Percentiles rank a stretch among this genome's conserved stretches.
phyloP scores from a whole-genome alignment of 345 rosid species.

The Citrus mangshanensis region DNA sequence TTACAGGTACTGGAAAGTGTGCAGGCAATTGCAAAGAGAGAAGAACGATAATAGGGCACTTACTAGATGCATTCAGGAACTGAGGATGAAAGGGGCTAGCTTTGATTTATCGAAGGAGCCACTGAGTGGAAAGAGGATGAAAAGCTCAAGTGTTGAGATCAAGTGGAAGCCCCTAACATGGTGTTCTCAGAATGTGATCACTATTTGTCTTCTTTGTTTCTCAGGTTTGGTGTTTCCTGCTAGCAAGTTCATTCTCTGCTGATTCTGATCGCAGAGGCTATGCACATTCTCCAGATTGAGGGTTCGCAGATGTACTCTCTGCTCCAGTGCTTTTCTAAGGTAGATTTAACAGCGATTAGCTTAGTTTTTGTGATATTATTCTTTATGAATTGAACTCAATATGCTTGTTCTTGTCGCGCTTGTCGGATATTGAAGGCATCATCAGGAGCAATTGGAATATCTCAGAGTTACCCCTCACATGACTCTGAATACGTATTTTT shows the following conservation, averaged over 20 bases:
- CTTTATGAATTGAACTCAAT: background rate
- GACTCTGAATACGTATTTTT: background rate
- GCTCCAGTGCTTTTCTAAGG: background rate
- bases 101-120: conserved; percentile 92
- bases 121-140: conserved; percentile 67
- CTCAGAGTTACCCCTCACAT: background rate
- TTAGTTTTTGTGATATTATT: background rate
- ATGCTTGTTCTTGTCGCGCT: background rate
- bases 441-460: background rate
- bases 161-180: conserved; percentile 90
- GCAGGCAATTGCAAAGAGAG: conserved; percentile 68
- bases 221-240: conserved; percentile 60
- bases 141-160: conserved; percentile 94
- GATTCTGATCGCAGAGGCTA: conserved; percentile 22
- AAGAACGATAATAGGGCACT: conserved; percentile 66
- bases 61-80: conserved; percentile 67
- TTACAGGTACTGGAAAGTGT: conserved; percentile 68
- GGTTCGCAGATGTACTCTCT: background rate
- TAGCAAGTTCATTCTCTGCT: conserved; percentile 70
- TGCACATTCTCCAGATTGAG: background rate
- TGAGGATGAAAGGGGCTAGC: conserved; percentile 94
- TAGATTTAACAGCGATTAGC: background rate
- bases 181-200: conserved; percentile 63
- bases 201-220: conserved; percentile 63
- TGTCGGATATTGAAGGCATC: background rate